phyloP scores from a whole-genome alignment of 139 green algal species.

The Ettlia oleoabundans region DNA sequence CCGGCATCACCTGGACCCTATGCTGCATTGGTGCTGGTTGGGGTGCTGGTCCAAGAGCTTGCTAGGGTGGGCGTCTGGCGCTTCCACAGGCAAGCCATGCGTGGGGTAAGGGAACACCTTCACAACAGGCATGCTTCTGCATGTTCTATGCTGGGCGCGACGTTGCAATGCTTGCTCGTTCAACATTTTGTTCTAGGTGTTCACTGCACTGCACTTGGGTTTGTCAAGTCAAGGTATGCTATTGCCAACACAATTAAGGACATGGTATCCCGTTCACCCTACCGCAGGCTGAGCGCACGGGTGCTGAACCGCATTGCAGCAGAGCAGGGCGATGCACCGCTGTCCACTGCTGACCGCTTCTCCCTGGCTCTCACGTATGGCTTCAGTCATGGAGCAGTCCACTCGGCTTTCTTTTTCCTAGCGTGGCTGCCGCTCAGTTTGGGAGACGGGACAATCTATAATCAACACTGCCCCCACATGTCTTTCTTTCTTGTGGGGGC shows the following conservation, averaged over 20 bases:
- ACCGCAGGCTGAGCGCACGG: conserved; percentile 23
- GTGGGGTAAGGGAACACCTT: too few species aligned
- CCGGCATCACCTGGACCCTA: conserved; percentile 4
- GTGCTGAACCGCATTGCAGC: conserved; percentile 38
- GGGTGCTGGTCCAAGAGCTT: conserved; percentile 53
- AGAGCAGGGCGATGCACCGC: conserved; percentile 8
- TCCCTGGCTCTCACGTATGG: conserved; percentile 53
- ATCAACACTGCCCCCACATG: conserved; percentile 46
- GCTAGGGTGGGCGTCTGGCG: conserved; percentile 39
- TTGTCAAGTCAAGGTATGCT: too few species aligned
- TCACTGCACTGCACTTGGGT: too few species aligned
- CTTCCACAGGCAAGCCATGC: conserved; percentile 47
- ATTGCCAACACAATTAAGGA: too few species aligned
- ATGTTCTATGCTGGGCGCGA: too few species aligned
- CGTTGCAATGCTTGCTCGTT: too few species aligned
- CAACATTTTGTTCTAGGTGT: too few species aligned
- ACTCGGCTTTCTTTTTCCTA: conserved; percentile 48
- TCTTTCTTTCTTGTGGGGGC: conserved; percentile 34
- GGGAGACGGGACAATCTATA: conserved; percentile 49
- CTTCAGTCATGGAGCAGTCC: conserved; percentile 45
- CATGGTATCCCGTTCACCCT: too few species aligned
- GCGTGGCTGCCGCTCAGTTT: conserved; percentile 52
- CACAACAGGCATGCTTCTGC: too few species aligned
- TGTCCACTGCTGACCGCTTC: conserved; percentile 41
- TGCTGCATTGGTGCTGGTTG: conserved; percentile 39